Evolutionary conservation across 2,329 filamentous ascomycete genomes (phyloP).

Genomic region (Aspergillus fructus): DNA sequence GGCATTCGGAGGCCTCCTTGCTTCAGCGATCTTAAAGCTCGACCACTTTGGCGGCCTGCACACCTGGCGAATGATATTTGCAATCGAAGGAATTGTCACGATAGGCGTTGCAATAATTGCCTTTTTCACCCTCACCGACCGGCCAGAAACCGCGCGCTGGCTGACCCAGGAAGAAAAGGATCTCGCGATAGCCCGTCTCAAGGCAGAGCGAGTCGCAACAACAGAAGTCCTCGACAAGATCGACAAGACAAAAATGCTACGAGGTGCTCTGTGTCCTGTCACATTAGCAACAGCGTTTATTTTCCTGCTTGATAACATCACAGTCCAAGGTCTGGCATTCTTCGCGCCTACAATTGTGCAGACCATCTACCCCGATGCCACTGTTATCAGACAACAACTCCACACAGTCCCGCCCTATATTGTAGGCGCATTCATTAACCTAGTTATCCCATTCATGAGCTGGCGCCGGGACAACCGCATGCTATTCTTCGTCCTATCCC

Average conservation of each 20-base stretch:
- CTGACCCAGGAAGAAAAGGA: constrained; percentile 65
- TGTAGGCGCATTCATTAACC: constrained; percentile 65
- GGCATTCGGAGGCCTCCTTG: constrained; percentile 68
- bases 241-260: constrained; percentile 58
- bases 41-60: constrained; percentile 56
- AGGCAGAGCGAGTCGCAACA: constrained; percentile 64
- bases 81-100: constrained; percentile 67
- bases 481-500: constrained; percentile 59
- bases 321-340: constrained; percentile 69
- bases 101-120: constrained; percentile 56
- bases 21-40: constrained; percentile 62
- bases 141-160: constrained; percentile 67
- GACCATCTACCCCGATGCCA: constrained; percentile 63
- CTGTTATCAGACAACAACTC: constrained; percentile 64
- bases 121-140: constrained; percentile 66
- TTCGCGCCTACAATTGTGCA: constrained; percentile 69
- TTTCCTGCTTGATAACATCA: constrained; percentile 67
- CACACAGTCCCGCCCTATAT: constrained; percentile 70
- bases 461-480: constrained; percentile 61
- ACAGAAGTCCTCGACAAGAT: constrained; percentile 65
- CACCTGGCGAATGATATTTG: constrained; percentile 70
- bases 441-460: constrained; percentile 61
- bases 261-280: constrained; percentile 65
- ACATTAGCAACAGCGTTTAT: constrained; percentile 57
- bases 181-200: constrained; percentile 65